These are phyloP conservation scores for Plectosphaerella cucumerina DNA, from an alignment of 2,329 filamentous ascomycete species.

Conservation along the genomic window DNA sequence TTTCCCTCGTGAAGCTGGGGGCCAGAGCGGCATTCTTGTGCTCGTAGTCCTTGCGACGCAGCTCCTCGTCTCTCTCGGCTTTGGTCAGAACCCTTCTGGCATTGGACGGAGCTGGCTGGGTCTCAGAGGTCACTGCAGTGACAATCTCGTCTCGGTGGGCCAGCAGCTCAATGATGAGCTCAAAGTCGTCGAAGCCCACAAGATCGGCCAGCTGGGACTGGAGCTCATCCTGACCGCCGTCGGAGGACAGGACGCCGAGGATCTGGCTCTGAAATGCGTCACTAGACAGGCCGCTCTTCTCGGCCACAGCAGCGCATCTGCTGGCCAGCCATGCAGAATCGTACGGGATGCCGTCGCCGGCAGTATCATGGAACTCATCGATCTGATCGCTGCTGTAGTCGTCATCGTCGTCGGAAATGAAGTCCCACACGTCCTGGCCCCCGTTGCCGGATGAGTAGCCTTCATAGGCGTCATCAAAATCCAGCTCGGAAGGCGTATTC, in stretches of 20 bases:
- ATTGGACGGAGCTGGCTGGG: neutral
- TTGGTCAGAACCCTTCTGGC: constrained; percentile 61
- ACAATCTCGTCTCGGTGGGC: constrained; percentile 68
- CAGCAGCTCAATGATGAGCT: constrained; percentile 89
- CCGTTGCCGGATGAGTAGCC: constrained; percentile 54
- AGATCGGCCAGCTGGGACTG: constrained; percentile 87
- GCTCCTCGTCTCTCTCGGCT: constrained; percentile 71
- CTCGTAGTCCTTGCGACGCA: constrained; percentile 71
- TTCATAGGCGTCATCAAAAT: constrained; percentile 62
- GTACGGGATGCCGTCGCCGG: constrained; percentile 33
- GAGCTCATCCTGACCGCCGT: constrained; percentile 74
- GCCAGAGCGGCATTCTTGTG: constrained; percentile 77
- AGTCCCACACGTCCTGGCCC: constrained; percentile 86
- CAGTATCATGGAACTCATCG: constrained; percentile 28
- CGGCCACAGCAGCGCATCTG: constrained; percentile 65
- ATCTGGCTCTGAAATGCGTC: constrained; percentile 76
- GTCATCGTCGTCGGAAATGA: constrained; percentile 72
- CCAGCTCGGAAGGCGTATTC: constrained; percentile 36
- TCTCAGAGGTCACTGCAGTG: constrained; percentile 32
- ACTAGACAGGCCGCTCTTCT: constrained; percentile 62
- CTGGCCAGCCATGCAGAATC: constrained; percentile 66
- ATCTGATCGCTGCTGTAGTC: constrained; percentile 55
- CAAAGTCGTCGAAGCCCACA: constrained; percentile 87
- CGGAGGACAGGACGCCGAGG: constrained; percentile 65
- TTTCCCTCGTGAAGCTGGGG: constrained; percentile 66